Evolutionary conservation across 345 rosid species (phyloP), one percentile per base, ranked within the genome.

Genomic region (Barbarea vulgaris): DNA sequence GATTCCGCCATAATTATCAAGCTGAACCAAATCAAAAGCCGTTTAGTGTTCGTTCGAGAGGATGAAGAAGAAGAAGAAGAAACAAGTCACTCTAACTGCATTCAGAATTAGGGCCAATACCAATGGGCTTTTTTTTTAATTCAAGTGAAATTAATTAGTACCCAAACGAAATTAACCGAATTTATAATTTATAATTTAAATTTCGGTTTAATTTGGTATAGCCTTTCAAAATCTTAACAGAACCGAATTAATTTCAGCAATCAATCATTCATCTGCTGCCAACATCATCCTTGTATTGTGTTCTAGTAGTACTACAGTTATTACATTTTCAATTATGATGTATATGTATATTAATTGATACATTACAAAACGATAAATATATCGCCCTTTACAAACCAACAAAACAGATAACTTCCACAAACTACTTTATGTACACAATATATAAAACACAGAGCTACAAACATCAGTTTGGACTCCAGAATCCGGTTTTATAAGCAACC

Each of bases 1-100:
- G 60, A 47, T 11, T 81, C 84, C 85, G 81, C 68, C 81, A 77
- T 77, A 18, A 28, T 65, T 72, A 5, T 56, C 51, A 21, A 64
- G n/a, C 63, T 62, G 3, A 24, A 47, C 33, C 24, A 47, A 47
- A 21, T 57, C 50, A 31, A 25, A 22, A 58, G 34, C 10, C 19
- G 46, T 59, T 42, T 42, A 5, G 0, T 14, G 18, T 14, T 56
- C 61, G 6, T 59, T 59, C 46, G 46, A 34, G 17, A 33, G 17
- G 62, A 17, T 18, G n/a, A n/a, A n/a, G n/a, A 4, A 25, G 30
- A 13, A 6, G 25, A 18, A 59, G 9, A 54, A 54, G 59, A 25
- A 27, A 54, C 19, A 50, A 21, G 25, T 4, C 27, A 28, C 8
- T n/a, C n/a, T n/a, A n/a, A n/a, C n/a, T 12, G 27, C 8, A 11